These are phyloP conservation scores for Pichia membranifaciens DNA, from an alignment of 805 yeast genomes.

Conservation along the genomic window DNA sequence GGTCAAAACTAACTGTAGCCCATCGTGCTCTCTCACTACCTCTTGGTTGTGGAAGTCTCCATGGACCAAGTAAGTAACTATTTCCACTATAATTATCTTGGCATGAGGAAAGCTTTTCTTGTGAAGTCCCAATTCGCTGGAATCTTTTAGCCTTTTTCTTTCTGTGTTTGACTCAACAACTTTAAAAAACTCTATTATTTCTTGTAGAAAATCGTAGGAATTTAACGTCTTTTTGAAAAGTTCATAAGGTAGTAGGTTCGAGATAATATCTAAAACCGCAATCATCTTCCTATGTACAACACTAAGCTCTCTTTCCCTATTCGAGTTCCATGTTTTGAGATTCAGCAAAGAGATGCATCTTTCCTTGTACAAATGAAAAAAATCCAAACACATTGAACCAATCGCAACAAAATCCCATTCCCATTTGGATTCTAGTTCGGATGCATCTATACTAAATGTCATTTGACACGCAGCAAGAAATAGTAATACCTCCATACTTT, in stretches of 20 bases:
- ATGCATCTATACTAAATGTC: conserved; percentile 1
- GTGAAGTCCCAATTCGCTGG: neutral
- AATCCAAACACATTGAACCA: conserved; percentile 19
- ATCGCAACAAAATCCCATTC: conserved; percentile 7
- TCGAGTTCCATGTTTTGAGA: neutral
- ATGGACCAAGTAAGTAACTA: conserved; percentile 52
- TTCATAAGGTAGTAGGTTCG: conserved; percentile 38
- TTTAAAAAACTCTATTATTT: conserved; percentile 34
- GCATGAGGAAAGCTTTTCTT: conserved; percentile 52
- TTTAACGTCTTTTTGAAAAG: conserved; percentile 37
- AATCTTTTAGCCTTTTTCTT: conserved; percentile 31
- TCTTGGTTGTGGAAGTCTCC: conserved; percentile 59
- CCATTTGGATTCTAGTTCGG: neutral
- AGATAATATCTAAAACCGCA: conserved; percentile 35
- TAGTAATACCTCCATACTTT: neutral
- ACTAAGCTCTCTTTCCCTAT: conserved; percentile 6
- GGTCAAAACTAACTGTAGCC: conserved; percentile 64
- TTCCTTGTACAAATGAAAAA: conserved; percentile 23
- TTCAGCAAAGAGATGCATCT: conserved; percentile 5
- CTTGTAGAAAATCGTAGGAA: conserved; percentile 34
- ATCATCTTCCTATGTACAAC: conserved; percentile 17
- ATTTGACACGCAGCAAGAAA: conserved; percentile 7
- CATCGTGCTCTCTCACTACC: conserved; percentile 55
- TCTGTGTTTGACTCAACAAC: conserved; percentile 37
- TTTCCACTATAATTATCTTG: conserved; percentile 62